A percentile compares a stretch with the other conserved stretches of the same genome.
Conservation (phyloP, 768 basidiomycete species). For the Hysterangium stoloniferum region DNA sequence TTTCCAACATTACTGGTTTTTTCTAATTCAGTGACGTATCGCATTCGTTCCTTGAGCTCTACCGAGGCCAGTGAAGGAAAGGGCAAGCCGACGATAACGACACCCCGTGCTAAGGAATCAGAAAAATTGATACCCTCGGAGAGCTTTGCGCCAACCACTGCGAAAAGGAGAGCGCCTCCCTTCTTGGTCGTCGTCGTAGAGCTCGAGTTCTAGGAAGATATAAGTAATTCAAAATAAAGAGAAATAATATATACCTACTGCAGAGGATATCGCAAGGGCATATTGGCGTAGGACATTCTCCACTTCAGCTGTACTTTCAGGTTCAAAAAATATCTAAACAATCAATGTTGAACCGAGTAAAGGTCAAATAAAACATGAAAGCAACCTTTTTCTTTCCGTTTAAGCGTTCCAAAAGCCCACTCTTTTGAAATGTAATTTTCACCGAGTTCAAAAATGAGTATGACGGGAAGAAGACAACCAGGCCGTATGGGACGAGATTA, state of each 20-base stretch:
- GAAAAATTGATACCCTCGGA: constrained; percentile 82
- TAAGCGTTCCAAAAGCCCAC: constrained; percentile 55
- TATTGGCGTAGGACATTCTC: constrained; percentile 74
- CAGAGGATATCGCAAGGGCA: constrained; percentile 34
- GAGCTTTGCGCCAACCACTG: constrained; percentile 95
- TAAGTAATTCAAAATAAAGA: constrained; percentile 11
- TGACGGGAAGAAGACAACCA: constrained; percentile 93
- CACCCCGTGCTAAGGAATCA: constrained; percentile 76
- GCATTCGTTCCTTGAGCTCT: constrained; percentile 87
- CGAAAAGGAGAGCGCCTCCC: constrained; percentile 75
- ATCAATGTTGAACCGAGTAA: not conserved
- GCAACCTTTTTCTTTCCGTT: constrained; percentile 64
- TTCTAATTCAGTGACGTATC: constrained; percentile 66
- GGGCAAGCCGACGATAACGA: constrained; percentile 84
- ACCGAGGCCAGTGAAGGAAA: constrained; percentile 89
- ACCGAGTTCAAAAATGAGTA: constrained; percentile 73
- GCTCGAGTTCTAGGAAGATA: constrained; percentile 12
- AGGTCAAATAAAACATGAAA: not conserved
- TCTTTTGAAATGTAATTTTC: constrained; percentile 56
- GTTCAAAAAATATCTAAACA: constrained; percentile 81
- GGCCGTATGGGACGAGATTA: constrained; percentile 72
- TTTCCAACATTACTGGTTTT: constrained; percentile 26
- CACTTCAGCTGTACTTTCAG: constrained; percentile 61
- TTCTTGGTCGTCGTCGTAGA: constrained; percentile 13
- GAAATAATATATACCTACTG: constrained; percentile 4